Conservation (phyloP, 2,329 filamentous ascomycete species). For the Fusarium phyllophilum region DNA sequence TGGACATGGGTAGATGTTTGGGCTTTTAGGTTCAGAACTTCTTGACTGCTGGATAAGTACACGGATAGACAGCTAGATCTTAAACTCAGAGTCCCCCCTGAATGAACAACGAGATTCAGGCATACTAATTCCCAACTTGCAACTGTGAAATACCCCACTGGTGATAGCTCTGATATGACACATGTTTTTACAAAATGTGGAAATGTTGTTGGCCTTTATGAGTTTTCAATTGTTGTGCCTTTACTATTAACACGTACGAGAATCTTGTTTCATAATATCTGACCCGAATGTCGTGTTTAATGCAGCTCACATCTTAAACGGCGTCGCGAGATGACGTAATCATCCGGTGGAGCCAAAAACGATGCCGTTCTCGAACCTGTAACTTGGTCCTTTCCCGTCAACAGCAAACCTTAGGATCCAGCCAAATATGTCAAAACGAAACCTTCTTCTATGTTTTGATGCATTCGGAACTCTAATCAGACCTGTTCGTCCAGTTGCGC, state of each 20-base stretch:
- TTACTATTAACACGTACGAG: accelerated
- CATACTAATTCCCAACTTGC: not conserved
- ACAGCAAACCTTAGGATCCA: no score
- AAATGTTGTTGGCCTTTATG: accelerated
- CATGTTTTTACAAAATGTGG: accelerated
- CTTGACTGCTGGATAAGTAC: not conserved
- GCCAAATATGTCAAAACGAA: constrained; percentile 45
- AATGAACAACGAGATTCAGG: not conserved
- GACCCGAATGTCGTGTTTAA: accelerated
- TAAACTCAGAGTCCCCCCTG: not conserved
- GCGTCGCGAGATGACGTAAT: constrained; percentile 12
- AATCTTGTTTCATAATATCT: accelerated
- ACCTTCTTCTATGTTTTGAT: constrained; percentile 34
- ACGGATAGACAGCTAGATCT: not conserved
- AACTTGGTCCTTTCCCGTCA: not conserved
- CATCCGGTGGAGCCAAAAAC: not conserved
- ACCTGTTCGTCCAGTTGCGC: constrained; percentile 19
- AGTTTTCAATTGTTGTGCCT: accelerated
- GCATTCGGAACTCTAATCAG: constrained; percentile 32
- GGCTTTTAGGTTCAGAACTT: not conserved
- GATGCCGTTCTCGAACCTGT: not conserved
- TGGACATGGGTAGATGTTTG: not conserved
- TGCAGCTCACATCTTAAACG: not conserved
- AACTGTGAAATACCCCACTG: not conserved
- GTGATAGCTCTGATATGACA: not conserved